phyloP scores from a whole-genome alignment of 192 early-diverging fungal genomes.

The Linnemannia schmuckeri region DNA sequence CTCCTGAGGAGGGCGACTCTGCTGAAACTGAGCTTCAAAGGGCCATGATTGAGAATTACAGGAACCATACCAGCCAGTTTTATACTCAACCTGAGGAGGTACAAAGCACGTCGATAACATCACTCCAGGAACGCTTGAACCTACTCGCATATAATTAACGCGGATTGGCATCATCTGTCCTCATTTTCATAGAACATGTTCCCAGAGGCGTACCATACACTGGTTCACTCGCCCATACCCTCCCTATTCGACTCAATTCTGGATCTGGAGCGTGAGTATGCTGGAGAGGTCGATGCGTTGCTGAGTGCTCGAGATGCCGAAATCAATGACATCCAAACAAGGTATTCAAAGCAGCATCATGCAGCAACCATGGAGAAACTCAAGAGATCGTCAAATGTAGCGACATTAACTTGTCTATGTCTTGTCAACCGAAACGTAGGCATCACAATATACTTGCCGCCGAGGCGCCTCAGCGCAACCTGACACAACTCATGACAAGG shows the following conservation, averaged over 20 bases:
- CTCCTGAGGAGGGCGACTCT: neutral
- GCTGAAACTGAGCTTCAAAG: constrained; percentile 24
- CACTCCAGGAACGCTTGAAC: neutral
- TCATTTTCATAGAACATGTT: constrained; percentile 62
- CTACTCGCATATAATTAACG: neutral
- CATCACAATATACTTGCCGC: constrained; percentile 31
- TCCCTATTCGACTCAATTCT: constrained; percentile 68
- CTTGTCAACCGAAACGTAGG: constrained; percentile 8
- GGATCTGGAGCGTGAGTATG: constrained; percentile 68
- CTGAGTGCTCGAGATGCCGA: constrained; percentile 49
- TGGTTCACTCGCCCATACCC: constrained; percentile 69
- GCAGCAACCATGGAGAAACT: neutral
- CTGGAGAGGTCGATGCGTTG: constrained; percentile 59
- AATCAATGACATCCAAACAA: constrained; percentile 46
- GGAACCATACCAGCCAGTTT: constrained; percentile 59
- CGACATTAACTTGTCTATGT: neutral
- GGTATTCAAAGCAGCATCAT: neutral
- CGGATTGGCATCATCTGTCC: neutral
- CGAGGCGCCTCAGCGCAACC: constrained; percentile 34
- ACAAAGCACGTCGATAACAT: neutral
- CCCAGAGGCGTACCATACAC: constrained; percentile 67
- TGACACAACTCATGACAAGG: constrained; percentile 47
- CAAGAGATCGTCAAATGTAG: neutral
- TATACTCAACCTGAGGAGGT: constrained; percentile 65
- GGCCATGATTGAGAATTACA: constrained; percentile 55